A percentile compares a stretch with the other conserved stretches of the same genome.
Conservation (phyloP, 2,329 filamentous ascomycete species). For the Aspergillus uvarum region DNA sequence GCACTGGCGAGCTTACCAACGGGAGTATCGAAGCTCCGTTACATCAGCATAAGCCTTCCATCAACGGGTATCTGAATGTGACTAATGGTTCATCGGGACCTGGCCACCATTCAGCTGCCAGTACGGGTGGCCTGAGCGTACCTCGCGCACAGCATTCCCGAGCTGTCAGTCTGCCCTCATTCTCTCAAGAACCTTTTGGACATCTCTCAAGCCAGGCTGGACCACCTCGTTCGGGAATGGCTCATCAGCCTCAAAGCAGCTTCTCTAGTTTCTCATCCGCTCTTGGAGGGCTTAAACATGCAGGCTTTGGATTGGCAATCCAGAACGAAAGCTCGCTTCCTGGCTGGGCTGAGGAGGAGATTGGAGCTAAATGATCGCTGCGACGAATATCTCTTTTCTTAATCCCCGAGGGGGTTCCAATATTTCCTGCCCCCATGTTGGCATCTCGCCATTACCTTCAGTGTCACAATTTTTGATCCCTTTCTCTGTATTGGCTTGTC, state of each 20-base stretch:
- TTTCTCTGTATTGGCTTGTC: constrained; percentile 28
- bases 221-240: constrained; percentile 36
- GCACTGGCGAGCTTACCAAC: constrained; percentile 61
- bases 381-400: constrained; percentile 15
- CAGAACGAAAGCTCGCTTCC: constrained; percentile 58
- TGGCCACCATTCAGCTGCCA: constrained; percentile 69
- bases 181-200: constrained; percentile 60
- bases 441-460: constrained; percentile 20
- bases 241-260: constrained; percentile 50
- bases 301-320: constrained; percentile 60
- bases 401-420: constrained; percentile 11
- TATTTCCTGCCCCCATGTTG: constrained; percentile 24
- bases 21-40: constrained; percentile 50
- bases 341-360: constrained; percentile 65
- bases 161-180: constrained; percentile 82
- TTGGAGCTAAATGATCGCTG: constrained; percentile 52
- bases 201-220: constrained; percentile 38
- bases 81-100: constrained; percentile 64
- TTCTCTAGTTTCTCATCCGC: constrained; percentile 61
- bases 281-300: constrained; percentile 58
- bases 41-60: constrained; percentile 61
- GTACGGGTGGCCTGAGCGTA: constrained; percentile 55
- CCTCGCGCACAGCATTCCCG: constrained; percentile 67
- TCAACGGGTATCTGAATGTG: constrained; percentile 59
- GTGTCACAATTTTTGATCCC: constrained; percentile 20